Conservation (phyloP, 169 alveolate species). For the Cryptosporidium parvum region DNA sequence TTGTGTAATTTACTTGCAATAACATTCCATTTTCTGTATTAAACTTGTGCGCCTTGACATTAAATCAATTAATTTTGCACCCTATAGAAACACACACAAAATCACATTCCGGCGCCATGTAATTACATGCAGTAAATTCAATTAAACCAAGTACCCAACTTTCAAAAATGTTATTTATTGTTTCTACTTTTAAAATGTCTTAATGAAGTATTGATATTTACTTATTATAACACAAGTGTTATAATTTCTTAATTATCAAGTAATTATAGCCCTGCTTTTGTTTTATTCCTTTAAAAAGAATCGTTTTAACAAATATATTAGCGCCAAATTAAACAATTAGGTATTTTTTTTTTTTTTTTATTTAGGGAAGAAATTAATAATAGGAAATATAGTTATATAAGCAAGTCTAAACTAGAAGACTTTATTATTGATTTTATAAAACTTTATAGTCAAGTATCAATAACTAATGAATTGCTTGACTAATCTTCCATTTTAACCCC, state of each 20-base stretch:
- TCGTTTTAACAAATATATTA: too few species aligned
- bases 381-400: neutral
- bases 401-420: neutral
- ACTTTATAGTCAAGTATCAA: too few species aligned
- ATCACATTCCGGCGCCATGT: neutral
- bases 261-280: too few species aligned
- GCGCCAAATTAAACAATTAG: neutral
- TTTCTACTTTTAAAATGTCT: neutral
- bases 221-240: too few species aligned
- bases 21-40: neutral
- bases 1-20: constrained; percentile 6
- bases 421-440: too few species aligned
- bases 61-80: constrained; percentile 8
- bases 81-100: neutral
- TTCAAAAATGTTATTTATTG: too few species aligned
- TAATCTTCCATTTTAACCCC: neutral
- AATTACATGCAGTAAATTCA: neutral
- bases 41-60: constrained; percentile 4
- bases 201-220: too few species aligned
- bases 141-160: neutral
- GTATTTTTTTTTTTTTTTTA: neutral
- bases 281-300: too few species aligned
- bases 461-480: neutral
- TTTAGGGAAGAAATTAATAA: neutral
- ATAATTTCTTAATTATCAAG: neutral